Evolutionary conservation across 1,139 yeast genomes (phyloP).

Genomic region (Hemisphaericaspora lyxosophila): DNA sequence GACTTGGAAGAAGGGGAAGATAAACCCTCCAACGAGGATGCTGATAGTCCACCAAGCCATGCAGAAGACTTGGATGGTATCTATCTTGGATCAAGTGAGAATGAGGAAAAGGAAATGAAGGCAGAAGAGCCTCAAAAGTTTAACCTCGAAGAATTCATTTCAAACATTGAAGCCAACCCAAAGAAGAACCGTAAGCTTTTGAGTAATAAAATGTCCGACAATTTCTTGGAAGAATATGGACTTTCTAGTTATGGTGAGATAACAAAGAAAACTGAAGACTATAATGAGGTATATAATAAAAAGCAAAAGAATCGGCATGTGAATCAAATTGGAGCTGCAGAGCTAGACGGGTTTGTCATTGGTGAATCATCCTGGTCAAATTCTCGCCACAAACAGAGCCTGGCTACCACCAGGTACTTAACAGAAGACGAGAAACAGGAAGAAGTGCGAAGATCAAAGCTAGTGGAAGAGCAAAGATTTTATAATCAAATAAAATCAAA

Average conservation of each 20-base stretch:
- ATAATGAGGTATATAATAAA: constrained; percentile 24
- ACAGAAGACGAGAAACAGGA: constrained; percentile 30
- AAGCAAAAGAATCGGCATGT: constrained; percentile 22
- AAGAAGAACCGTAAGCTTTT: constrained; percentile 33
- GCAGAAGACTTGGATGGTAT: constrained; percentile 31
- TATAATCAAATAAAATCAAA: constrained; percentile 30
- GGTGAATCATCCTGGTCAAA: constrained; percentile 25
- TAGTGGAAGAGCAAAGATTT: constrained; percentile 28
- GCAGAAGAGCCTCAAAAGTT: constrained; percentile 10
- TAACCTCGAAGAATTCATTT: constrained; percentile 28
- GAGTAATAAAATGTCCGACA: constrained; percentile 30
- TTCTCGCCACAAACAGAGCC: constrained; percentile 4
- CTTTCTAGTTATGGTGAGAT: constrained; percentile 31
- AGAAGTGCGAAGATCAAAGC: constrained; percentile 24
- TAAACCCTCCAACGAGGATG: constrained; percentile 13
- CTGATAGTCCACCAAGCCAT: constrained; percentile 13
- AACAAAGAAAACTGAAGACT: constrained; percentile 26
- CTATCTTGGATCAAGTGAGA: constrained; percentile 31
- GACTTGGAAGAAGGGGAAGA: constrained; percentile 26
- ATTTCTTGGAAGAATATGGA: constrained; percentile 44
- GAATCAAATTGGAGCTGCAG: constrained; percentile 25
- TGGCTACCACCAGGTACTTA: constrained; percentile 15
- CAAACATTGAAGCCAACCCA: constrained; percentile 20
- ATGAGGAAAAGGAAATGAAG: constrained; percentile 10
- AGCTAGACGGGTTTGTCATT: constrained; percentile 38